Conservation (phyloP, 2,329 filamentous ascomycete genomes). For the Epichloe baconii region DNA sequence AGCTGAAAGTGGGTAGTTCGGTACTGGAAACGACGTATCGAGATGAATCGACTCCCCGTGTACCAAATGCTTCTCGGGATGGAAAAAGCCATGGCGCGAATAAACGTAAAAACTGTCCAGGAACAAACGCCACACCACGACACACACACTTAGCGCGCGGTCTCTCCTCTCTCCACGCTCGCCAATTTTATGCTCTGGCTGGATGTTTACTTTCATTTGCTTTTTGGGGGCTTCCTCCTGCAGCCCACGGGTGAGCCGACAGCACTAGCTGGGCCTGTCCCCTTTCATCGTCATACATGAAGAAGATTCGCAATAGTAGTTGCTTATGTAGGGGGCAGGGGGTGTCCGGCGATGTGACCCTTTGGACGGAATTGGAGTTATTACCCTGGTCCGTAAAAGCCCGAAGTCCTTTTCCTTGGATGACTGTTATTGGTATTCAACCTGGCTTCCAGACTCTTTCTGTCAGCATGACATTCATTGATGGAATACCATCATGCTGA, state of each 20-base stretch:
- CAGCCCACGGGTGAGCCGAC: background rate
- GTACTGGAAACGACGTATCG: too few species aligned
- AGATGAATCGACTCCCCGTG: too few species aligned
- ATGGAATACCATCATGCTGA: background rate
- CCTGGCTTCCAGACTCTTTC: background rate
- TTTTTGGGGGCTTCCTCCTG: background rate
- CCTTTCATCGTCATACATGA: slow-evolving; percentile 1
- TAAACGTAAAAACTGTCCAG: too few species aligned
- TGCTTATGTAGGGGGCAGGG: background rate
- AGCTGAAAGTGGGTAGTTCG: too few species aligned
- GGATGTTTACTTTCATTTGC: too few species aligned
- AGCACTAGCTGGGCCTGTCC: background rate
- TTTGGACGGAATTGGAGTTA: background rate
- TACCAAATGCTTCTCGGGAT: too few species aligned
- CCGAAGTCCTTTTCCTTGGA: background rate
- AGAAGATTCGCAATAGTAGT: background rate
- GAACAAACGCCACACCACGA: too few species aligned
- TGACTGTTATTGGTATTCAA: background rate
- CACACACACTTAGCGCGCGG: background rate
- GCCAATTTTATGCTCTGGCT: too few species aligned
- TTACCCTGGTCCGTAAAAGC: background rate
- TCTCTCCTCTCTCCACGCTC: background rate
- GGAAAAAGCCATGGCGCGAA: too few species aligned
- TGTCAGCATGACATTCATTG: slow-evolving; percentile 1
- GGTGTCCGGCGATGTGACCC: slow-evolving; percentile 1